Conservation (phyloP, 257 asterid genomes). For the Lycium barbarum region DNA sequence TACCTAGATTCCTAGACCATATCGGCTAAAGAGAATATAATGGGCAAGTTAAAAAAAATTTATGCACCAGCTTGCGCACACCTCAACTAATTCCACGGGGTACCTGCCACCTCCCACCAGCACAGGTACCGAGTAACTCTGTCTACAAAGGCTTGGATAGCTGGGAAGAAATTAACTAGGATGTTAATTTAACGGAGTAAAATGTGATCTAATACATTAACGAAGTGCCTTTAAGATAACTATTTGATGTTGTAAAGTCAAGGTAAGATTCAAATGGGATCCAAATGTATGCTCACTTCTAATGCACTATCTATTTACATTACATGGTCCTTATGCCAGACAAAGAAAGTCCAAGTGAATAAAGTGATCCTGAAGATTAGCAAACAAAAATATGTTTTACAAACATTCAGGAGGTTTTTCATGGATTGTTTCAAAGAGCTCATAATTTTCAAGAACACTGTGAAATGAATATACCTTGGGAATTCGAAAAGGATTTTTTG, state of each 20-base stretch:
- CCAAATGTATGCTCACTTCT: neutral
- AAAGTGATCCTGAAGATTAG: constrained; percentile 14
- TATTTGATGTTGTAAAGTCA: neutral
- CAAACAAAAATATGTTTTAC: neutral
- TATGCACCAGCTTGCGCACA: too few relatives aligned
- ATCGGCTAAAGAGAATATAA: too few relatives aligned
- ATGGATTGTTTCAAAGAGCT: constrained; percentile 8
- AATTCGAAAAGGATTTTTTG: constrained; percentile 93
- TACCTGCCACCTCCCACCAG: too few relatives aligned
- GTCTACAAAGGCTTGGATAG: too few relatives aligned
- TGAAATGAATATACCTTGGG: constrained; percentile 68
- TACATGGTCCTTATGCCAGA: neutral
- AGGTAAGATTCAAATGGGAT: neutral
- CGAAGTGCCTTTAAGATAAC: neutral
- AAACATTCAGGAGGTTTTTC: constrained; percentile 20
- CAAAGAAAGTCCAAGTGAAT: neutral
- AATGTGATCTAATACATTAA: constrained; percentile 1
- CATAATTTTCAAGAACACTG: neutral
- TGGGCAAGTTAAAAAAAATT: too few relatives aligned
- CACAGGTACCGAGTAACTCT: too few relatives aligned
- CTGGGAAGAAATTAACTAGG: neutral
- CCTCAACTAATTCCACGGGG: too few relatives aligned
- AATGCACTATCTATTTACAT: neutral
- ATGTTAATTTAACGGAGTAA: neutral
- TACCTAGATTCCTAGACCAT: too few relatives aligned